phyloP scores from a whole-genome alignment of 1,284 basidiomycete genomes.

The Malassezia restricta region DNA sequence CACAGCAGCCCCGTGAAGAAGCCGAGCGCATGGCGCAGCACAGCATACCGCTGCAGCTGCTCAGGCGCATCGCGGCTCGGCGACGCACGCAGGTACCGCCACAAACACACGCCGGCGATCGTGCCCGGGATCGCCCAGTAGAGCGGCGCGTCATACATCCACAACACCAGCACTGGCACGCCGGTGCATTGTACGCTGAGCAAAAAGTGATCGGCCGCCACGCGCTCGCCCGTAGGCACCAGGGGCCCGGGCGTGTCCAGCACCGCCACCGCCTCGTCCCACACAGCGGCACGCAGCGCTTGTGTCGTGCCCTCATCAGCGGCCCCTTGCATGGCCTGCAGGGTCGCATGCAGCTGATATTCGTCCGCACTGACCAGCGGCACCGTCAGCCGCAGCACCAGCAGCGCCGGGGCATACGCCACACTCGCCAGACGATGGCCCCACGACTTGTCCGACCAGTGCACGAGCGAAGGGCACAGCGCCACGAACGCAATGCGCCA shows the following conservation, averaged over 20 bases:
- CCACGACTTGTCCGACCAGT: constrained; percentile 61
- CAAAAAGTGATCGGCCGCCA: constrained; percentile 33
- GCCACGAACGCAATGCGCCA: constrained; percentile 25
- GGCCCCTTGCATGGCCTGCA: constrained; percentile 25
- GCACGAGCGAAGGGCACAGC: constrained; percentile 75
- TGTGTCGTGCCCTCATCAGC: constrained; percentile 20
- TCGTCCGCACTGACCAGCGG: constrained; percentile 8
- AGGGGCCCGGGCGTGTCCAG: constrained; percentile 7
- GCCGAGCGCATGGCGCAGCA: constrained; percentile 29
- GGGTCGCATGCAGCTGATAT: constrained; percentile 4
- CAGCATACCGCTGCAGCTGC: constrained; percentile 13
- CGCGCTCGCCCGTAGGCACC: constrained; percentile 7
- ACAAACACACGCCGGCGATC: constrained; percentile 11
- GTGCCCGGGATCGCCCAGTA: constrained; percentile 17
- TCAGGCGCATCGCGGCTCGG: constrained; percentile 11
- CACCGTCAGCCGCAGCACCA: constrained; percentile 73
- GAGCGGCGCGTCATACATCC: constrained; percentile 21
- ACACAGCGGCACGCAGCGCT: background rate
- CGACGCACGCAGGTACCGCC: constrained; percentile 17
- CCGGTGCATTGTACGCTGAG: constrained; percentile 26
- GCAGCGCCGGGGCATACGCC: constrained; percentile 72
- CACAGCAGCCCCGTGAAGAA: constrained; percentile 38
- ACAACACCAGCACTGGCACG: constrained; percentile 29
- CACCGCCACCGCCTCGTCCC: constrained; percentile 14
- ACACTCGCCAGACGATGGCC: constrained; percentile 63